Percentiles rank a stretch among this genome's conserved stretches.
phyloP scores from a whole-genome alignment of 345 rosid species.

The Ceriops tagal region DNA sequence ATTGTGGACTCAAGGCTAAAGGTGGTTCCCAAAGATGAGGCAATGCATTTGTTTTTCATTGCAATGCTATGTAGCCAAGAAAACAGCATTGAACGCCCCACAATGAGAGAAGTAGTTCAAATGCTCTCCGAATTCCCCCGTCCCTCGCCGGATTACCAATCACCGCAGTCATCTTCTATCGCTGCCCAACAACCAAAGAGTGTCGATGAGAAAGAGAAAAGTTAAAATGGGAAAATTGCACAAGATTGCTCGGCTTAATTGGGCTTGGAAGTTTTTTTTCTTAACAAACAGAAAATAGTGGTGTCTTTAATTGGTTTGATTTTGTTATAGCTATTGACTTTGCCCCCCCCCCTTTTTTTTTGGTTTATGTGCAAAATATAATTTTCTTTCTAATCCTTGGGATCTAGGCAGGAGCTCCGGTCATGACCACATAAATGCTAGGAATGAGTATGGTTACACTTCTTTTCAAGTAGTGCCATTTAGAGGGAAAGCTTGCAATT shows the following conservation, averaged over 20 bases:
- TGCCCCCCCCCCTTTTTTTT: too few species aligned
- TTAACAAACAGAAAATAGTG: neutral
- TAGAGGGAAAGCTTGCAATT: conserved; percentile 14
- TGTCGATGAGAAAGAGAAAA: conserved; percentile 14
- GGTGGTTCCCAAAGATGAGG: conserved; percentile 56
- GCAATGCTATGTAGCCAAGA: conserved; percentile 87
- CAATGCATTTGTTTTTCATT: conserved; percentile 73
- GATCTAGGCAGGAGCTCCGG: conserved; percentile 13
- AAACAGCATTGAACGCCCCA: conserved; percentile 88
- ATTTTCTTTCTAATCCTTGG: conserved; percentile 7
- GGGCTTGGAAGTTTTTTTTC: neutral
- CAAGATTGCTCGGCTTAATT: conserved; percentile 19
- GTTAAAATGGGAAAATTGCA: conserved; percentile 18
- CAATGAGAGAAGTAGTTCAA: conserved; percentile 91
- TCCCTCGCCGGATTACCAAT: neutral
- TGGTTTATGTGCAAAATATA: conserved; percentile 23
- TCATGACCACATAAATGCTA: conserved; percentile 16
- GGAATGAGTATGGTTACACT: conserved; percentile 23
- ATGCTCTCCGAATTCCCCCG: conserved; percentile 52
- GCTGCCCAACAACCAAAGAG: conserved; percentile 14
- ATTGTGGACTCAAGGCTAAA: conserved; percentile 58
- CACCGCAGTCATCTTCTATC: neutral
- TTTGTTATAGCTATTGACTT: conserved; percentile 11
- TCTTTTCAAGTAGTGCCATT: conserved; percentile 17
- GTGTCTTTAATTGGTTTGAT: conserved; percentile 16